phyloP scores from a whole-genome alignment of 2,329 filamentous ascomycete genomes.

The Penicillium sclerotiorum region DNA sequence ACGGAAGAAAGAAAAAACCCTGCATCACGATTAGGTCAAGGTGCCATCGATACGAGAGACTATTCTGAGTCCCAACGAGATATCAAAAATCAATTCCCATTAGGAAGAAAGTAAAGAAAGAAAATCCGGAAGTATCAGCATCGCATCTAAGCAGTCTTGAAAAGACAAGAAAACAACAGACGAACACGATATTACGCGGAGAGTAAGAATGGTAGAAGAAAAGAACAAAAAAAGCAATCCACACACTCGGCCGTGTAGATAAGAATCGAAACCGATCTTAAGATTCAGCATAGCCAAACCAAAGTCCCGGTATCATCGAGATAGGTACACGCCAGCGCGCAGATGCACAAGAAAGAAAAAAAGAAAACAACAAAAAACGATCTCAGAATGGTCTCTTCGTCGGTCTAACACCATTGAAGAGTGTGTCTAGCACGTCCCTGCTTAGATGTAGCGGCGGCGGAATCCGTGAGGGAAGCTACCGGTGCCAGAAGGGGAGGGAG shows the following conservation, averaged over 20 bases:
- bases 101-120: neutral
- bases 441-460: slow-evolving; percentile 29
- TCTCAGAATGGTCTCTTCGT: neutral
- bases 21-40: neutral
- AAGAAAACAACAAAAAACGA: neutral
- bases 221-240: neutral
- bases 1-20: neutral
- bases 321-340: slow-evolving; percentile 2
- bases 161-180: neutral
- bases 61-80: neutral
- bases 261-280: neutral
- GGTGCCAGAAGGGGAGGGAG: slow-evolving; percentile 21
- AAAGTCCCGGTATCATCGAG: neutral
- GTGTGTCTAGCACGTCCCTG: no score
- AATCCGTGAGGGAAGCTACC: slow-evolving; percentile 30
- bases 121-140: no score
- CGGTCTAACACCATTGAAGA: no score
- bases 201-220: neutral
- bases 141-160: neutral
- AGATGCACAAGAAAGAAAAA: neutral
- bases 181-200: neutral
- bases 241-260: neutral
- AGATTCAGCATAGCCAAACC: neutral
- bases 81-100: neutral
- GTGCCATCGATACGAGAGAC: neutral